phyloP scores from a whole-genome alignment of 2,329 filamentous ascomycete species.

The Ilyonectria destructans region DNA sequence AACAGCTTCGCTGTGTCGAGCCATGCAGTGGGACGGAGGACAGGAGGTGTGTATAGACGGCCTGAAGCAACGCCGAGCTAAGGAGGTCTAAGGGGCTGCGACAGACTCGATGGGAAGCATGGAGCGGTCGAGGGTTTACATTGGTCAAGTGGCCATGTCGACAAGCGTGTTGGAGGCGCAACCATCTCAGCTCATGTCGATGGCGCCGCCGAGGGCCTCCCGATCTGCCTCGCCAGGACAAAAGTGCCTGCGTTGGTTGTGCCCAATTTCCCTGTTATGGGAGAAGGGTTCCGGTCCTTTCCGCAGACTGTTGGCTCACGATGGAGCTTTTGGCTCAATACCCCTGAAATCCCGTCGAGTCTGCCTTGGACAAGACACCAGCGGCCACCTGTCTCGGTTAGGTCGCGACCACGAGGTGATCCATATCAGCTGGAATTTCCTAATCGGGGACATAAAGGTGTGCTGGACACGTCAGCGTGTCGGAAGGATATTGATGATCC shows the following conservation, averaged over 20 bases:
- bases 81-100: neutral
- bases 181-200: neutral
- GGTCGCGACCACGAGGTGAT: neutral
- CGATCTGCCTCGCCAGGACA: constrained; percentile 8
- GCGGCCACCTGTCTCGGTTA: neutral
- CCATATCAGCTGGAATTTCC: neutral
- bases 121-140: constrained; percentile 1
- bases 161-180: constrained; percentile 1
- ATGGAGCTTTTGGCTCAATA: constrained; percentile 4
- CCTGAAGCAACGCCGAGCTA: constrained; percentile 6
- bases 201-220: neutral
- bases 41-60: neutral
- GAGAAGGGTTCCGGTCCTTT: neutral
- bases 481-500: neutral
- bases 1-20: neutral
- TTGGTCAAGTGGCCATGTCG: constrained; percentile 5
- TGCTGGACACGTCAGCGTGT: neutral
- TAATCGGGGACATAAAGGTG: constrained; percentile 3
- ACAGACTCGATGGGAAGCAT: constrained; percentile 5
- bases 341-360: neutral
- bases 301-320: neutral
- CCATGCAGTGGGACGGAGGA: neutral
- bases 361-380: constrained; percentile 6
- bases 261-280: constrained; percentile 7
- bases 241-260: constrained; percentile 5